Conservation (phyloP, 805 yeast genomes). For the Torulaspora gathmanii region DNA sequence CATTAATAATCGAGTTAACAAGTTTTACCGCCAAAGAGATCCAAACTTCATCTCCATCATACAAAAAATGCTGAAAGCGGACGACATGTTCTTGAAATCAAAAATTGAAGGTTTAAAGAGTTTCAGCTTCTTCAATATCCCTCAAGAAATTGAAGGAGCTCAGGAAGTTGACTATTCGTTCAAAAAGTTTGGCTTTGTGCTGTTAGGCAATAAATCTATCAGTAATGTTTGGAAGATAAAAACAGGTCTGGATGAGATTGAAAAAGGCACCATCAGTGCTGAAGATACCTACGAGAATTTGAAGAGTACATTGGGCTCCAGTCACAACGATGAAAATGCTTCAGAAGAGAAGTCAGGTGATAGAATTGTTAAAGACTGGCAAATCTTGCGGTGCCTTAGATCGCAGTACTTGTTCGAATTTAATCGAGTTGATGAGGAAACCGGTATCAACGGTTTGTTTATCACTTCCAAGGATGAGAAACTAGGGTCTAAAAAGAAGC, state of each 20-base stretch:
- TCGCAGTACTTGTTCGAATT: constrained; percentile 37
- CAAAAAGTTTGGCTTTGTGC: constrained; percentile 32
- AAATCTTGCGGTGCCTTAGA: constrained; percentile 41
- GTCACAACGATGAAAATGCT: constrained; percentile 8
- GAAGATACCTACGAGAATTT: constrained; percentile 20
- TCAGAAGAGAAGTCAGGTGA: constrained; percentile 12
- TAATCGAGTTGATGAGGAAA: constrained; percentile 33
- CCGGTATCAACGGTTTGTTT: constrained; percentile 41
- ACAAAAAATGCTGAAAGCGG: constrained; percentile 13
- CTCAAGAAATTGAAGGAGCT: background rate
- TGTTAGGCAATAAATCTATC: constrained; percentile 32
- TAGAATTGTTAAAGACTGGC: constrained; percentile 38
- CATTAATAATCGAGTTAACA: constrained; percentile 16
- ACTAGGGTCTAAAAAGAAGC: constrained; percentile 12
- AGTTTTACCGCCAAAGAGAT: constrained; percentile 27
- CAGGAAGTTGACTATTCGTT: constrained; percentile 18
- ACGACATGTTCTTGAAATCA: constrained; percentile 14
- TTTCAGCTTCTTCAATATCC: constrained; percentile 19
- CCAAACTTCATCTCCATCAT: constrained; percentile 19
- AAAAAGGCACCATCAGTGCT: constrained; percentile 23
- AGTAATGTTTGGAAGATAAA: constrained; percentile 37
- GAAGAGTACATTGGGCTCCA: constrained; percentile 12
- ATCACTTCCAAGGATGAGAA: constrained; percentile 22
- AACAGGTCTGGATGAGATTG: constrained; percentile 39
- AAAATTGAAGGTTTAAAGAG: constrained; percentile 27